Conservation (phyloP, 371 early-diverging fungal species). For the Mucor racemosus region DNA sequence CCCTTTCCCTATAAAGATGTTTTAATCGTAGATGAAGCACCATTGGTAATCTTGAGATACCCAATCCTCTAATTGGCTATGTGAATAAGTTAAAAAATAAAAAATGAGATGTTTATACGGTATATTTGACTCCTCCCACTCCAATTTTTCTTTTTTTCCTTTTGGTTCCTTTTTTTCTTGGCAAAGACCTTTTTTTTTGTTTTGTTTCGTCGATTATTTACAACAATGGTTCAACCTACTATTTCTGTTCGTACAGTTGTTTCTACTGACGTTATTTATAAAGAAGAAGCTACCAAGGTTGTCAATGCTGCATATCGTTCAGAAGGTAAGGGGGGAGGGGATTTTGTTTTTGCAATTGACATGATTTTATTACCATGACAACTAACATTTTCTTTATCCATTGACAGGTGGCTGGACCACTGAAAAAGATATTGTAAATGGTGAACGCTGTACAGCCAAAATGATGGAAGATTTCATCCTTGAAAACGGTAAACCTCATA, state of each 20-base stretch:
- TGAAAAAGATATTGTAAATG: constrained; percentile 40
- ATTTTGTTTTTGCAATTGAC: neutral
- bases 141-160: neutral
- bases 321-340: constrained; percentile 20
- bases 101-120: too few species aligned
- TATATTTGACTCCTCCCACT: too few species aligned
- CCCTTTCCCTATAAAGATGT: constrained; percentile 22
- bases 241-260: constrained; percentile 20
- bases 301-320: constrained; percentile 30
- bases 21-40: constrained; percentile 16
- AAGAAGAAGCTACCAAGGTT: constrained; percentile 10
- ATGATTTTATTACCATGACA: neutral
- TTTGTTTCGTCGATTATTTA: constrained; percentile 6
- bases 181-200: neutral
- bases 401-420: constrained; percentile 50
- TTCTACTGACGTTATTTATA: constrained; percentile 12
- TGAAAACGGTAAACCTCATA: constrained; percentile 32
- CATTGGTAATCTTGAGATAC: constrained; percentile 6
- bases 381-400: neutral
- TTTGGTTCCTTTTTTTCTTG: neutral
- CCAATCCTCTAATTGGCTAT: constrained; percentile 13
- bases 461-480: constrained; percentile 30
- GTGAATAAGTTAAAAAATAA: neutral
- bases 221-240: constrained; percentile 23
- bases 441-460: constrained; percentile 35